Base-by-base conservation (phyloP, 169 alveolate genomes). In the Plasmodium inui region DNA sequence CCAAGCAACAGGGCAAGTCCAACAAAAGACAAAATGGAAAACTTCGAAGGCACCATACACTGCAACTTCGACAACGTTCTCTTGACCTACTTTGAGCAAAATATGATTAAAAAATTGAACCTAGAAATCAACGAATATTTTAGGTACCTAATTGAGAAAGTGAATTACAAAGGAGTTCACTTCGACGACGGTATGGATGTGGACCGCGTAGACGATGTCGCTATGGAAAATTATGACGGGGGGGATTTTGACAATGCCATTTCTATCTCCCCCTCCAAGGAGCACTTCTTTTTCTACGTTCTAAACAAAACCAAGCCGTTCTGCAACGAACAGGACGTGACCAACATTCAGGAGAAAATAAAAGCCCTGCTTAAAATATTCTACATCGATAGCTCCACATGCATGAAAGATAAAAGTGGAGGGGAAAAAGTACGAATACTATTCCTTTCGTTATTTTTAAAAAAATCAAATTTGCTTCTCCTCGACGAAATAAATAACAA, bases 401-500 rank as follows among this genome's bases (percentile, higher is more conserved):
- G 92, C 7, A 82, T 96, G 32, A 88, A 91, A 19, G 95, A 93
- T 19, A 85, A 93, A 53, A 94, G 97, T 37, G 96, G 95, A 37
- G 97, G 97, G 22, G 97, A 96, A 44, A 92, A 96, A 72, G 94
- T 96, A 1, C 83, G 97, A 19, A 88, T 96, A 34, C 55, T 94
- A 34, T 73, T 96, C 71, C 94, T 96, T 28, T 84, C 96, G 46
- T 85, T 93, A 72, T 95, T 96, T 92, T 84, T 96, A 88, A 94
- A 94, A 78, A 93, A 96, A 67, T 95, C 97, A 1, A 86, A 92
- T 84, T 95, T 95, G 67, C 93, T 96, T 28, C 82, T 96, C 22
- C 61, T 96, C 34, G 97, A 96, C 67, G 97, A 96, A 79, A 96
- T 96, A 46, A 96, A 93, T 12, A 96, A 96, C 83, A 96, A 96